Conservation (phyloP, 2,329 filamentous ascomycete genomes). For the Ilyonectria destructans region DNA sequence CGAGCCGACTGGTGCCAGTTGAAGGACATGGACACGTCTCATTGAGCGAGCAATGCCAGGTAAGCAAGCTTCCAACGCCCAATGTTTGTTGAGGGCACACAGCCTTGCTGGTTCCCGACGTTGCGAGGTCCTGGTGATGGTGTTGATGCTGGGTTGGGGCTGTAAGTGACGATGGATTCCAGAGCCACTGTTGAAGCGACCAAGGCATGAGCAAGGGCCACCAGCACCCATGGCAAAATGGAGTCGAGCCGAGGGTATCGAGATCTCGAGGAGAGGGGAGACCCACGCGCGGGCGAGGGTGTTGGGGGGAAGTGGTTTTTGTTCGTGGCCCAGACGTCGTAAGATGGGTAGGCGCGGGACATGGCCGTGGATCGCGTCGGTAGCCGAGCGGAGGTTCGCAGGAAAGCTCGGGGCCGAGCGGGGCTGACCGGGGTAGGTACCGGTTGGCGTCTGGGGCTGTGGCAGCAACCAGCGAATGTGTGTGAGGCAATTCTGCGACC, state of each 20-base stretch:
- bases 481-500: constrained; percentile 29
- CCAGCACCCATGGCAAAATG: constrained; percentile 21
- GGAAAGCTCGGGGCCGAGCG: constrained; percentile 44
- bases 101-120: neutral
- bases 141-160: constrained; percentile 2
- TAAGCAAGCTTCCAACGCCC: neutral
- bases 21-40: neutral
- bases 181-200: constrained; percentile 23
- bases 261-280: constrained; percentile 35
- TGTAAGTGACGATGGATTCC: constrained; percentile 3
- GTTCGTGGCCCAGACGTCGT: constrained; percentile 39
- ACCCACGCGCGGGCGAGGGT: constrained; percentile 36
- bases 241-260: constrained; percentile 23
- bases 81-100: neutral
- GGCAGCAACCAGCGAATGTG: constrained; percentile 25
- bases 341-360: constrained; percentile 39
- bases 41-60: neutral
- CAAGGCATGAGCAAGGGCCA: constrained; percentile 21
- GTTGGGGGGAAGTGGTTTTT: constrained; percentile 48
- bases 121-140: neutral
- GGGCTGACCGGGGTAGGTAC: constrained; percentile 22
- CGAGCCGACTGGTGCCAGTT: neutral
- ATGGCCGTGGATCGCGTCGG: constrained; percentile 43
- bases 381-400: constrained; percentile 48
- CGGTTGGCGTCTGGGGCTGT: constrained; percentile 28